A percentile compares a stretch with the other conserved stretches of the same genome.
Conservation (phyloP, 148 eudicot genomes). For the Persicaria tinctoria region DNA sequence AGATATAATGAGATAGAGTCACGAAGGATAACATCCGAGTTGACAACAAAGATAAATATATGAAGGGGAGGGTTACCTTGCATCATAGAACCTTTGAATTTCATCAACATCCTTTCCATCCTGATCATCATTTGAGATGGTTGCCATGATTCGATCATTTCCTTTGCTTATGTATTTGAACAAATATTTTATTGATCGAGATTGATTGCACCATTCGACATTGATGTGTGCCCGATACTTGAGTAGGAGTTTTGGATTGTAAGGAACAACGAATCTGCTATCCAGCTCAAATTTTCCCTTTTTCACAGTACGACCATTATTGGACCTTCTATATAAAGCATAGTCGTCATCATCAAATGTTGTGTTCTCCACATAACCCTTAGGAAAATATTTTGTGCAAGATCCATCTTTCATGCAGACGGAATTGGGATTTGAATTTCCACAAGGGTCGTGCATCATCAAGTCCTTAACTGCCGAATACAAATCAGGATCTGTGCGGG, state of each 20-base stretch:
- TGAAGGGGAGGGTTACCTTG: neutral
- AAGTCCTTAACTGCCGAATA: too few species aligned
- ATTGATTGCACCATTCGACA: too few species aligned
- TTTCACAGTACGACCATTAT: neutral
- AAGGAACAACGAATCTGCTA: neutral
- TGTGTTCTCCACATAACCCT: neutral
- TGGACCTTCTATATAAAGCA: conserved; percentile 6
- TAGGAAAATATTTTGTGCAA: conserved; percentile 16
- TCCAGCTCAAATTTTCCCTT: neutral
- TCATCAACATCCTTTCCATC: neutral
- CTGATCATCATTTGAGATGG: too few species aligned
- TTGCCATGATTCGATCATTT: neutral
- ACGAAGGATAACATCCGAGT: neutral
- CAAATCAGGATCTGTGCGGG: too few species aligned
- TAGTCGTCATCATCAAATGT: conserved; percentile 6
- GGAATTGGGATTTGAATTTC: too few species aligned
- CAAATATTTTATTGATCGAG: too few species aligned
- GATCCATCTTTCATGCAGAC: neutral
- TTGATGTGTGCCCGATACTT: too few species aligned
- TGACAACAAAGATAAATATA: neutral
- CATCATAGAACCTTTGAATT: neutral
- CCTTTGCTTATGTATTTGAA: too few species aligned
- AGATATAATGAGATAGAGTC: too few species aligned
- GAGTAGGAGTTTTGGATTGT: too few species aligned
- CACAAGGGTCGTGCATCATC: too few species aligned